Conservation (phyloP, 2,329 filamentous ascomycete species). For the Colletotrichum sp. region DNA sequence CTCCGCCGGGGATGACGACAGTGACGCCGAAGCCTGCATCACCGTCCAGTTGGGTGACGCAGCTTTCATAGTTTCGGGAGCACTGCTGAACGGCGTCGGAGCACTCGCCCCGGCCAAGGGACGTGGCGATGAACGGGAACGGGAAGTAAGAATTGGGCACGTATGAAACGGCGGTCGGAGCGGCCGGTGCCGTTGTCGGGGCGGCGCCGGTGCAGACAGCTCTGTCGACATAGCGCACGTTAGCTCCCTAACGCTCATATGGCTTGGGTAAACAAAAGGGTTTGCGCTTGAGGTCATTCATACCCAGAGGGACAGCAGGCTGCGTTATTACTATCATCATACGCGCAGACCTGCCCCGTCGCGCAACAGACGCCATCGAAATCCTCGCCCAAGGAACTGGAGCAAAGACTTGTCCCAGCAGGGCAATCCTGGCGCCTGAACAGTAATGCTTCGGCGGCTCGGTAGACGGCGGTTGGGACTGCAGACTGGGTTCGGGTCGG, state of each 20-base stretch:
- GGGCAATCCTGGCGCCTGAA: conserved; percentile 41
- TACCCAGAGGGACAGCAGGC: conserved; percentile 60
- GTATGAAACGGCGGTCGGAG: conserved; percentile 49
- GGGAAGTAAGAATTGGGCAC: conserved; percentile 63
- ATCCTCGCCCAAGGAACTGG: conserved; percentile 45
- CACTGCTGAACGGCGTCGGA: conserved; percentile 56
- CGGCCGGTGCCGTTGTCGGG: conserved; percentile 41
- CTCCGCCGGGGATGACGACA: conserved; percentile 57
- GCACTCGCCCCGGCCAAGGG: conserved; percentile 58
- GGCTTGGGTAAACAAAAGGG: background rate
- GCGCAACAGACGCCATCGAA: conserved; percentile 57
- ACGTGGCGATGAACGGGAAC: conserved; percentile 61
- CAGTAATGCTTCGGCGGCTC: background rate
- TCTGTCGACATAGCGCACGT: conserved; percentile 31
- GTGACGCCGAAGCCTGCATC: conserved; percentile 55
- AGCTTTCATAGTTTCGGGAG: conserved; percentile 57
- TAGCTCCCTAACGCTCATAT: background rate
- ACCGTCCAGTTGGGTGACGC: conserved; percentile 52
- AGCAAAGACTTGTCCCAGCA: conserved; percentile 55
- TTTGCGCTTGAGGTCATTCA: conserved; percentile 22
- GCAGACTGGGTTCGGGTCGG: background rate
- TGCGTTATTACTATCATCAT: conserved; percentile 52
- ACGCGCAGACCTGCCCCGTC: conserved; percentile 52
- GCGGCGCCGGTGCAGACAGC: conserved; percentile 61
- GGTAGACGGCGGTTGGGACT: background rate